Base-by-base conservation (phyloP, 1,284 basidiomycete genomes). In the Austroboletus niveus region DNA sequence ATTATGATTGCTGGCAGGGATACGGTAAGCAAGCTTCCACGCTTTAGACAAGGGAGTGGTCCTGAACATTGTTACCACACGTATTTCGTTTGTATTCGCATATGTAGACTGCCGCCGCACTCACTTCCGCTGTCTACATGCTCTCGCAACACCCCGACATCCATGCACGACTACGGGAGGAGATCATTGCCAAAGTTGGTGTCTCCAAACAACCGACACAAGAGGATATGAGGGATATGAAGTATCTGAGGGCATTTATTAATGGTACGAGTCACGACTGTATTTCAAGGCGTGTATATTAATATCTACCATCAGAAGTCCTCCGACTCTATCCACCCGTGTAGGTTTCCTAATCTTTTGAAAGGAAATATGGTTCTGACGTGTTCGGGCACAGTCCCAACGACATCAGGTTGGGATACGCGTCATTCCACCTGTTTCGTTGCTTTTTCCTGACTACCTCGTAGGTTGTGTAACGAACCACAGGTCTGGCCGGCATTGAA, bases 251-350 rank as follows among this genome's bases (percentile, higher is more conserved):
- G 22, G 82, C 82, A 1, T 75, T 84, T n/a, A 75, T 84, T 44
- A 83, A 84, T 54, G 81, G 80, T 81, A 36, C 8, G 71, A 24
- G 4, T 54, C 11, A 39, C 22, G 22, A 24, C 22, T 20, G 12
- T 36, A 38, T 27, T 34, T 4, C 20, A 14, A 9, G 20, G 6
- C 36, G 11, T 22, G 11, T 29, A 20, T 34, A 14, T 45, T 55
- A 29, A 57, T 43, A 9, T 45, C 42, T 35, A 3, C 41, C 31
- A 39, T 31, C 55, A 80, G 82, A 86, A 65, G 79, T 78, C 1
- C 68, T 85, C 45, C 72, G 84, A 14, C 61, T 87, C 7, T 84
- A 79, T 63, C 82, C 84, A 5, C 69, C 80, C 12, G 81, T 84
- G 75, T 82, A 69, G 59, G 76, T 61, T 11, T 12, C 12, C 3